A percentile compares a stretch with the other conserved stretches of the same genome.
Conservation (phyloP, 768 basidiomycete genomes). For the Leccinum ochraceum region DNA sequence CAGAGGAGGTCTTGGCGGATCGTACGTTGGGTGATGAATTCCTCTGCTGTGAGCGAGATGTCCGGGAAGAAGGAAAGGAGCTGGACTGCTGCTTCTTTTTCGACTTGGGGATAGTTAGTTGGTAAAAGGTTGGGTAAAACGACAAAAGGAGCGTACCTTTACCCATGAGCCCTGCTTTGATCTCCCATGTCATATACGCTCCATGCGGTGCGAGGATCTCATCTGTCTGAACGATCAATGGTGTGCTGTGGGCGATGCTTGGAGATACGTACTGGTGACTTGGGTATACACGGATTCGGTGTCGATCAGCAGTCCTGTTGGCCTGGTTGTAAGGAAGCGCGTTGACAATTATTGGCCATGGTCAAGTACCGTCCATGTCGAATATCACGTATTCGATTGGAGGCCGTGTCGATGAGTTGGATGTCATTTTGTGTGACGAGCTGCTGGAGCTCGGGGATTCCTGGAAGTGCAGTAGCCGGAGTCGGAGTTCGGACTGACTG, state of each 20-base stretch:
- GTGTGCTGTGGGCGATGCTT: background rate
- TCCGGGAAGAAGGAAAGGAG: slow-evolving; percentile 78
- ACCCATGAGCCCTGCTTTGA: slow-evolving; percentile 89
- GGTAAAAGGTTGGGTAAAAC: background rate
- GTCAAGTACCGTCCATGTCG: slow-evolving; percentile 64
- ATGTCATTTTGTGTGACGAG: slow-evolving; percentile 11
- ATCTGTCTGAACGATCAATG: slow-evolving; percentile 43
- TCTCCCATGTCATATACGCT: slow-evolving; percentile 83
- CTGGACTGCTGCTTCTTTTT: slow-evolving; percentile 60
- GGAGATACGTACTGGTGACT: slow-evolving; percentile 65
- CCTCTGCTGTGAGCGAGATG: slow-evolving; percentile 61
- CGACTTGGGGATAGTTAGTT: slow-evolving; percentile 44
- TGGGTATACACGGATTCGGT: slow-evolving; percentile 76
- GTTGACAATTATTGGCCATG: background rate
- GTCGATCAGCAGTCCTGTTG: slow-evolving; percentile 70
- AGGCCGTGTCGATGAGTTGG: slow-evolving; percentile 11
- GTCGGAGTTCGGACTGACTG: no score
- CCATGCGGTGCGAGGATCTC: slow-evolving; percentile 71
- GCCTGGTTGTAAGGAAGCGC: slow-evolving; percentile 2
- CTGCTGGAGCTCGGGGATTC: no score
- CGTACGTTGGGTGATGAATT: slow-evolving; percentile 59
- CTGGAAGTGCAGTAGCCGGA: no score
- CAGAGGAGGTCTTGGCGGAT: slow-evolving; percentile 61
- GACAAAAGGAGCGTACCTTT: slow-evolving; percentile 50
- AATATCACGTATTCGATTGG: slow-evolving; percentile 65